A percentile compares a stretch with the other conserved stretches of the same genome.
These are phyloP conservation scores for Ramularia endophylla DNA, from an alignment of 2,329 filamentous ascomycete species.

Conservation along the genomic window DNA sequence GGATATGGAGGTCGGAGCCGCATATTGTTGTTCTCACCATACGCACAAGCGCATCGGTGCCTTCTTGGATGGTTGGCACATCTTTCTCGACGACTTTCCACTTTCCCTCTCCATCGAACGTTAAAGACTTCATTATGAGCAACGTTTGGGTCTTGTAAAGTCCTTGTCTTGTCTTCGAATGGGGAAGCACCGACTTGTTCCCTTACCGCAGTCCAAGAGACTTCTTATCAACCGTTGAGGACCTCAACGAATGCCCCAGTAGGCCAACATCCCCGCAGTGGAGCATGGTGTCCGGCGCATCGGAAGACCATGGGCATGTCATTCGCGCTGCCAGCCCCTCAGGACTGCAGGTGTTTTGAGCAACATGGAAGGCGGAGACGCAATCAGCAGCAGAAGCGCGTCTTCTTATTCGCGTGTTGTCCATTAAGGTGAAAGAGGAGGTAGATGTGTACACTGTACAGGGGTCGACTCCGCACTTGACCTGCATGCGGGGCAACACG, in stretches of 20 bases:
- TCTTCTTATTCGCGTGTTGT: background rate
- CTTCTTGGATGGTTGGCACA: constrained; percentile 17
- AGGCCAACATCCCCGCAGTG: no score
- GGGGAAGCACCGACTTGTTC: no score
- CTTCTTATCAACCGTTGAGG: no score
- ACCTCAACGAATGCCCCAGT: no score
- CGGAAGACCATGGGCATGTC: no score
- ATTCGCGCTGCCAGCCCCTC: background rate
- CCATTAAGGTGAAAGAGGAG: constrained; percentile 1
- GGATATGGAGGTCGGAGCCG: constrained; percentile 48
- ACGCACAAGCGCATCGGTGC: constrained; percentile 36
- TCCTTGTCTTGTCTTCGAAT: no score
- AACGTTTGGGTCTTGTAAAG: no score
- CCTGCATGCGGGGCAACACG: no score
- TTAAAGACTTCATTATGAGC: constrained; percentile 21
- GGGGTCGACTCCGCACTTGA: background rate
- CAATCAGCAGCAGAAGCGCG: background rate
- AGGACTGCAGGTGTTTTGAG: background rate
- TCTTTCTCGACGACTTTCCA: constrained; percentile 23
- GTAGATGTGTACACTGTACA: background rate
- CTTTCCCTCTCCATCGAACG: constrained; percentile 21
- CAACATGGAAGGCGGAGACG: background rate
- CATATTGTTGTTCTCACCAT: constrained; percentile 26
- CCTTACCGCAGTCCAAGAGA: no score
- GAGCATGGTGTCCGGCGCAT: no score